phyloP scores from a whole-genome alignment of 257 asterid species.

The Ballota nigra region DNA sequence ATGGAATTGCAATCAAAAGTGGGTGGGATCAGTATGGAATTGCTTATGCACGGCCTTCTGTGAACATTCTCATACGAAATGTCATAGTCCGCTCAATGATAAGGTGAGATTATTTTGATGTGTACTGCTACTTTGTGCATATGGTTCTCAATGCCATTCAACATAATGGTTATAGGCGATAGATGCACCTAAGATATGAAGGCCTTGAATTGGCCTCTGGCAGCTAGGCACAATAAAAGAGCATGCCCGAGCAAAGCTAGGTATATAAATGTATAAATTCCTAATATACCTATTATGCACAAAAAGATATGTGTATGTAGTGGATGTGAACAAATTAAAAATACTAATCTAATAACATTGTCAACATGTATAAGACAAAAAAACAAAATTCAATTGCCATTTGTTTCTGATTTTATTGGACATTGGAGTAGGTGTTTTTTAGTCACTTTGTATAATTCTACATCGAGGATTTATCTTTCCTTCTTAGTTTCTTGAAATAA shows the following conservation, averaged over 20 bases:
- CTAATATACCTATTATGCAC: neutral
- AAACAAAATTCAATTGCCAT: neutral
- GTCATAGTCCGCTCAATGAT: conserved; percentile 76
- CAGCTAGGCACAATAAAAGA: too few species aligned
- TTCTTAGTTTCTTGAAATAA: neutral
- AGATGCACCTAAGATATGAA: neutral
- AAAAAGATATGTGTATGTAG: neutral
- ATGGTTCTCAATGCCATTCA: conserved; percentile 1
- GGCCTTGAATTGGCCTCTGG: neutral
- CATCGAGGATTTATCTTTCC: neutral
- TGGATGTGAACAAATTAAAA: neutral
- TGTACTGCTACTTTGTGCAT: conserved; percentile 10
- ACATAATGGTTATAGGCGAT: neutral
- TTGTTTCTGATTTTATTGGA: neutral
- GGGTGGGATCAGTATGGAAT: conserved; percentile 99
- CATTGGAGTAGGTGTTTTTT: neutral
- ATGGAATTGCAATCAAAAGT: conserved; percentile 91
- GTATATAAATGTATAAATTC: neutral
- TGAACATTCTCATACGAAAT: conserved; percentile 74
- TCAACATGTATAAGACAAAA: neutral
- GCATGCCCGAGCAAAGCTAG: neutral
- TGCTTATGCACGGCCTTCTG: conserved; percentile 82
- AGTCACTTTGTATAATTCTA: neutral
- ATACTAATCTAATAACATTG: neutral
- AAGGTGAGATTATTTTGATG: conserved; percentile 45